phyloP scores from a whole-genome alignment of 2,329 filamentous ascomycete genomes.

The Fusarium sp. region DNA sequence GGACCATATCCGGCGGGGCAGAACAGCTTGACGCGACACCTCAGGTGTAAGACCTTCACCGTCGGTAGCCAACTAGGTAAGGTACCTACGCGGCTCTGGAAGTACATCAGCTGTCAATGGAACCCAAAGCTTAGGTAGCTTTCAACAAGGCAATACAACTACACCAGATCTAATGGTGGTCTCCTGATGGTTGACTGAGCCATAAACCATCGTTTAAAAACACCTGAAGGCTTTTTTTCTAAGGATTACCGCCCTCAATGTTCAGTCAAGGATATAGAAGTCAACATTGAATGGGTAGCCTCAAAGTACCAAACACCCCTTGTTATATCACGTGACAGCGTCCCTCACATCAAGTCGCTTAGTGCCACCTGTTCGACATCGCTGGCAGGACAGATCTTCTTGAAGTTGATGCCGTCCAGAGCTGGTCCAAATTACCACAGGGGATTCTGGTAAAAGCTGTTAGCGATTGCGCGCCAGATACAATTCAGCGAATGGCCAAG shows the following conservation, averaged over 20 bases:
- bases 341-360: conserved; percentile 39
- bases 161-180: neutral
- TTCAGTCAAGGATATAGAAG: neutral
- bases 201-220: too few species aligned
- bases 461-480: conserved; percentile 43
- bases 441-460: conserved; percentile 43
- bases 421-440: conserved; percentile 42
- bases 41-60: conserved; percentile 18
- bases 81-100: conserved; percentile 1
- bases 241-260: neutral
- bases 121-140: neutral
- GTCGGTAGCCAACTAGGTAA: neutral
- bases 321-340: conserved; percentile 46
- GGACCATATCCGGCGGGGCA: conserved; percentile 38
- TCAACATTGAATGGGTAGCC: neutral
- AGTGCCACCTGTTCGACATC: conserved; percentile 54
- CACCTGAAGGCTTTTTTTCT: neutral
- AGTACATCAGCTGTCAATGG: conserved; percentile 1
- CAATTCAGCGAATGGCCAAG: conserved; percentile 45
- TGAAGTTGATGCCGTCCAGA: conserved; percentile 45
- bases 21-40: conserved; percentile 10
- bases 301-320: conserved; percentile 5
- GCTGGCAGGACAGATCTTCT: conserved; percentile 51
- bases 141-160: neutral
- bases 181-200: neutral